Evolutionary conservation across 768 basidiomycete species (phyloP).

Genomic region (Russula emetica): DNA sequence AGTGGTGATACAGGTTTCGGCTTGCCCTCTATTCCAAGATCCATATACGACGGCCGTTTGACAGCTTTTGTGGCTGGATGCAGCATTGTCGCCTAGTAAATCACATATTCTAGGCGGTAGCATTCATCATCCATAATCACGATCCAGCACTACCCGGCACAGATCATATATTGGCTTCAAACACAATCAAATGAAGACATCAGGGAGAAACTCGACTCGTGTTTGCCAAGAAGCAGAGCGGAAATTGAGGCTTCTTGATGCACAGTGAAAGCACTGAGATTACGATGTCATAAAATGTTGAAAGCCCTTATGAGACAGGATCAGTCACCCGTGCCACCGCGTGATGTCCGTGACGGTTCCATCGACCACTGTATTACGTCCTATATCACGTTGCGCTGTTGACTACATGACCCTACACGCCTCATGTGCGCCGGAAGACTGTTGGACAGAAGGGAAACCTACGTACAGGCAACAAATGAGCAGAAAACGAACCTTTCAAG

Average conservation of each 20-base stretch:
- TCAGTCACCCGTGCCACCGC: not conserved
- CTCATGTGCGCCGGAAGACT: not conserved
- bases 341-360: too few relatives aligned
- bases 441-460: not conserved
- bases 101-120: not conserved
- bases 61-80: not conserved
- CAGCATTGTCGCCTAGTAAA: not conserved
- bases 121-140: not conserved
- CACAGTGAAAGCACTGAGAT: not conserved
- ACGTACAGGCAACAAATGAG: not conserved
- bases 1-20: not conserved
- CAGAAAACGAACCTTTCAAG: slow-evolving; percentile 2
- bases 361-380: too few relatives aligned
- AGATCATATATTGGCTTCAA: not conserved
- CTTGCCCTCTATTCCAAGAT: not conserved
- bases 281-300: not conserved
- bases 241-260: not conserved
- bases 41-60: not conserved
- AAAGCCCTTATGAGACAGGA: not conserved
- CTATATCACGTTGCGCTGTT: not conserved
- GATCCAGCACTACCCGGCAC: not conserved
- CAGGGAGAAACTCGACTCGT: not conserved
- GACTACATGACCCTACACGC: not conserved
- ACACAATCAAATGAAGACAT: not conserved
- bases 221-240: not conserved